phyloP scores from a whole-genome alignment of 805 yeast species.

The Kluyveromyces dobzhanskii region DNA sequence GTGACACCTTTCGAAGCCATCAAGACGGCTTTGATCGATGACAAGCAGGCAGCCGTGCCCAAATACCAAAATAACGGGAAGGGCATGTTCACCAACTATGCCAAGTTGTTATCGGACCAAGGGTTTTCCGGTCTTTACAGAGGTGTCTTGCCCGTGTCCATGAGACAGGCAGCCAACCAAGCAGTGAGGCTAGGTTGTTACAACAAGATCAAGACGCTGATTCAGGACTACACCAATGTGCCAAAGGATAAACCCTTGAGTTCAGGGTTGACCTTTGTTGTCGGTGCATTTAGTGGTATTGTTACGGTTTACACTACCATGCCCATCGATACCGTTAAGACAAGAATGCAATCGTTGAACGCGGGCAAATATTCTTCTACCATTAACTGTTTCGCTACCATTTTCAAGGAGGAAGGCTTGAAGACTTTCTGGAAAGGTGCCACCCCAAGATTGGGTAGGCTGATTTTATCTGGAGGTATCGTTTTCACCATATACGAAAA shows the following conservation, averaged over 20 bases:
- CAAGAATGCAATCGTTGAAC: conserved; percentile 92
- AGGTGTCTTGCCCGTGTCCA: conserved; percentile 85
- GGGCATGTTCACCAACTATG: conserved; percentile 44
- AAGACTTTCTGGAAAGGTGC: conserved; percentile 97
- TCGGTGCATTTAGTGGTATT: conserved; percentile 86
- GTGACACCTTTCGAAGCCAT: conserved; percentile 97
- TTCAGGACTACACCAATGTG: conserved; percentile 61
- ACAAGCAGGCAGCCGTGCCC: conserved; percentile 68
- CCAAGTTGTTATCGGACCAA: conserved; percentile 56
- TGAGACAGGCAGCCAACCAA: conserved; percentile 93
- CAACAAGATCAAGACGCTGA: conserved; percentile 71
- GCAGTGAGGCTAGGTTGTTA: conserved; percentile 93
- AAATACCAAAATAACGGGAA: conserved; percentile 53
- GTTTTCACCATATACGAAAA: conserved; percentile 95
- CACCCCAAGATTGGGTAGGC: conserved; percentile 89
- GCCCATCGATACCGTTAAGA: conserved; percentile 95
- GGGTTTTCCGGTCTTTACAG: conserved; percentile 81
- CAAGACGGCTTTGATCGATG: conserved; percentile 93
- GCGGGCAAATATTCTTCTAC: conserved; percentile 71
- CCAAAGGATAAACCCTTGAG: conserved; percentile 69
- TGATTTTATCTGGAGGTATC: conserved; percentile 91
- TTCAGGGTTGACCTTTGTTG: conserved; percentile 70
- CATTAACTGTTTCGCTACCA: conserved; percentile 67
- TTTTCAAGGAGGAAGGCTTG: conserved; percentile 82
- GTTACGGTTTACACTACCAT: conserved; percentile 87